Evolutionary conservation across 2,329 filamentous ascomycete species (phyloP), one percentile per base, ranked within the genome.

Genomic region (Rhinocladiella similis): DNA sequence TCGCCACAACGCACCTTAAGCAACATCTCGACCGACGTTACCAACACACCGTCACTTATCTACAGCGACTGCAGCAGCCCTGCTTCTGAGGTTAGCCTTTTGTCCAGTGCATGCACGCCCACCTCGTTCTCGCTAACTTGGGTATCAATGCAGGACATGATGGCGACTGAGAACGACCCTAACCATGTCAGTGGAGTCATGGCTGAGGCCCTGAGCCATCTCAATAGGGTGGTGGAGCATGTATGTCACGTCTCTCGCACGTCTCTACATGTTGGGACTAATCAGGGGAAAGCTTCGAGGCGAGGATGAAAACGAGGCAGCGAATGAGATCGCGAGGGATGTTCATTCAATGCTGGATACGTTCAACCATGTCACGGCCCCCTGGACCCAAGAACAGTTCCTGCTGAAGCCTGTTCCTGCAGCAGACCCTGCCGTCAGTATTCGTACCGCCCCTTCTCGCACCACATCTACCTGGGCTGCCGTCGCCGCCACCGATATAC

Each of bases 241-340:
- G 64, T 67, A 57, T 52, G 63, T 41, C 38, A 16, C 53, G 45
- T 36, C 36, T 48, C 42, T 54, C 29, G 50, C 54, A 18, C 22
- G 27, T 33, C 19, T 47, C 41, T 54, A 46, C 29, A 50, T 45
- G 48, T 42, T 58, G 46, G 29, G 46, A 48, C 60, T 65, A 59
- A 63, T 54, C 49, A 61, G n/a, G 36, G n/a, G 27, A 18, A 54
- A 73, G 71, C 65, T 73, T 50, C 68, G 68, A 36, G 57, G 59
- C 43, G 61, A 69, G 54, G 63, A 65, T 22, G 65, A 67, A 61
- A 62, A 67, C 45, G 60, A 67, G 16, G 62, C 67, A 47, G 70
- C 71, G 27, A 73, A 74, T 58, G 65, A 67, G 27, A 67, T 74
- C 46, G 70, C 69, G 42, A 70, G 69, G 41, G 61, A 69, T 50